Conservation (phyloP, 768 basidiomycete species). For the Suillus sp. region DNA sequence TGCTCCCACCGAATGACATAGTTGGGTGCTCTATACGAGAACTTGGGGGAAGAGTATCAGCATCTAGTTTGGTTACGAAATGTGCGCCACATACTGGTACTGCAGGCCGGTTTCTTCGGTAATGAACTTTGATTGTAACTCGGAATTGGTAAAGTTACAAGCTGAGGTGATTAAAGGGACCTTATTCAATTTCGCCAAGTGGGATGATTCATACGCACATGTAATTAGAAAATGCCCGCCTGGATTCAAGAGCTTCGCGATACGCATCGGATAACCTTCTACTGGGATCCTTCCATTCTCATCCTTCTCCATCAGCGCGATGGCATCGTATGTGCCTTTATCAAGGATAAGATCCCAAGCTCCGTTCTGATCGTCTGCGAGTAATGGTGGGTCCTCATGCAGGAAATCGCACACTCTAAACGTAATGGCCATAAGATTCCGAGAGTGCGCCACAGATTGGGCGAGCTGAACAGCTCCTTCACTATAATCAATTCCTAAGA, state of each 20-base stretch:
- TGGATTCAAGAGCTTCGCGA: constrained; percentile 57
- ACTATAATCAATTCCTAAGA: constrained; percentile 80
- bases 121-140: constrained; percentile 58
- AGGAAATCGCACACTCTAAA: constrained; percentile 72
- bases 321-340: constrained; percentile 90
- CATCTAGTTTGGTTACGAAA: background rate
- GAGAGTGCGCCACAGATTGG: constrained; percentile 51
- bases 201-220: constrained; percentile 48
- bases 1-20: constrained; percentile 77
- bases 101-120: constrained; percentile 48
- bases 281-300: constrained; percentile 53
- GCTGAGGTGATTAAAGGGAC: constrained; percentile 40
- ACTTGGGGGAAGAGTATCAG: constrained; percentile 40
- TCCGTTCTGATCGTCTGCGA: constrained; percentile 19
- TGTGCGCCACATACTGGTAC: constrained; percentile 57
- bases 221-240: constrained; percentile 79
- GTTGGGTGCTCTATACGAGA: constrained; percentile 73
- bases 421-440: constrained; percentile 42
- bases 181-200: constrained; percentile 5
- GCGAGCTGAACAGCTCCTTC: constrained; percentile 68
- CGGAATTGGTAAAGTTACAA: constrained; percentile 85
- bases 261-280: constrained; percentile 59
- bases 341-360: constrained; percentile 79
- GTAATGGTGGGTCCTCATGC: constrained; percentile 46
- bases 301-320: constrained; percentile 68